Base-by-base conservation (phyloP, 257 asterid species). In the Nicotiana attenuata region DNA sequence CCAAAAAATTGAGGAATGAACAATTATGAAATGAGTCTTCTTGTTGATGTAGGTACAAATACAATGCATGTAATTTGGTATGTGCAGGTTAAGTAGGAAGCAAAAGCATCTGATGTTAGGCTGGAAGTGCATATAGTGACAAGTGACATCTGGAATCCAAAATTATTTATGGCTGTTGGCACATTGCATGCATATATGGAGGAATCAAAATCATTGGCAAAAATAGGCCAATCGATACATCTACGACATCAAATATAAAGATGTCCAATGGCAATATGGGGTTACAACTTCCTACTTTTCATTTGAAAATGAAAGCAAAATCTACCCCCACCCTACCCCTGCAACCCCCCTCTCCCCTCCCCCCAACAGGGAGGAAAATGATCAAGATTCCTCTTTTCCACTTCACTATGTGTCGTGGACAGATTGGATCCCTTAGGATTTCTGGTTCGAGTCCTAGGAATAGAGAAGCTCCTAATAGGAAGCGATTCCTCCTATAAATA, bases 101-200 rank as follows among this genome's bases (percentile, higher is more conserved):
- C 63, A 50, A 26, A 75, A 50, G 8, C 45, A 75, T 55, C 24
- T 75, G 45, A 7, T 47, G 13, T 50, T 75, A 75, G 45, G 80
- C 80, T 75, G 80, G 80, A 75, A 50, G 79, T 47, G 53, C 38
- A 26, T 64, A 41, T 64, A 11, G 24, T 71, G 78, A 71, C 78
- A 45, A 45, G 78, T 45, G 38, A 45, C 38, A 22, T 45, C 15
- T 69, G n/a, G 59, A 45, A 38, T 45, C 47, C 60, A 71, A 71
- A 13, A n/a, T 71, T 71, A 1, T 45, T 71, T 22, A 13, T 13
- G 3, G 28, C 77, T 20, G 0, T 28, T 0, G 35, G 3, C 33
- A 69, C 77, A 20, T 35, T 56, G 47, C 47, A 38, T 67, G 59
- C 59, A 41, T 13, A 14, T 57, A 41, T 13, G 79, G 79, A 75